Conservation (phyloP, 176 grass and related monocot species). For the Oryza meyeriana region DNA sequence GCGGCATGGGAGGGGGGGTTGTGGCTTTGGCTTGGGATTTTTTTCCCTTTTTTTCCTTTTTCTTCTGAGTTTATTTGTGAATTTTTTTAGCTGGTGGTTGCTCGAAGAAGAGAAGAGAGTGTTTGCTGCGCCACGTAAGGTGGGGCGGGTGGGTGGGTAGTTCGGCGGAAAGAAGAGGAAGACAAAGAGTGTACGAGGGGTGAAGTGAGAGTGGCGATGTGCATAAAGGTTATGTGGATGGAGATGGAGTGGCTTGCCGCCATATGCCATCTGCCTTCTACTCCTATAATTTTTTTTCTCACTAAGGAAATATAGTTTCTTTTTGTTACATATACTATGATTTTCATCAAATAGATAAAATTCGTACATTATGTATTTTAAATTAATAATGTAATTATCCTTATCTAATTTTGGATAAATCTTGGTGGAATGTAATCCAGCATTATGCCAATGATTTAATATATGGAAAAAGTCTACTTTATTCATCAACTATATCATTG, state of each 20-base stretch:
- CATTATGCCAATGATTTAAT: too few species aligned
- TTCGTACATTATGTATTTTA: too few species aligned
- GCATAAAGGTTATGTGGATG: slow-evolving; percentile 24
- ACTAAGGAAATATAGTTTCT: too few species aligned
- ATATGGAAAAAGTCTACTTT: too few species aligned
- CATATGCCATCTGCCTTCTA: not conserved
- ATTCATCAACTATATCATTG: too few species aligned
- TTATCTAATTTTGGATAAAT: too few species aligned
- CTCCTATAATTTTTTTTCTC: not conserved
- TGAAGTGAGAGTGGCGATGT: not conserved
- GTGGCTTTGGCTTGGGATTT: slow-evolving; percentile 10
- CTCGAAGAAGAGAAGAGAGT: not conserved
- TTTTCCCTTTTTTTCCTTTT: not conserved
- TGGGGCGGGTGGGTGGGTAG: not conserved
- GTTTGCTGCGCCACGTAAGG: not conserved
- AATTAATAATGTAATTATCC: too few species aligned
- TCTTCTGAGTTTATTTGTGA: not conserved
- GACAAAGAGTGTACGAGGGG: not conserved
- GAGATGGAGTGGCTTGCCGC: not conserved
- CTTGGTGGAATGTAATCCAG: too few species aligned
- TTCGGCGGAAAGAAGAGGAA: not conserved
- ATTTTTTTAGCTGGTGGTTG: not conserved
- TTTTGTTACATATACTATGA: too few species aligned
- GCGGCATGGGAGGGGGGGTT: slow-evolving; percentile 29
- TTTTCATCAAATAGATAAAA: too few species aligned